phyloP scores from a whole-genome alignment of 257 asterid genomes.

The Rehmannia glutinosa region DNA sequence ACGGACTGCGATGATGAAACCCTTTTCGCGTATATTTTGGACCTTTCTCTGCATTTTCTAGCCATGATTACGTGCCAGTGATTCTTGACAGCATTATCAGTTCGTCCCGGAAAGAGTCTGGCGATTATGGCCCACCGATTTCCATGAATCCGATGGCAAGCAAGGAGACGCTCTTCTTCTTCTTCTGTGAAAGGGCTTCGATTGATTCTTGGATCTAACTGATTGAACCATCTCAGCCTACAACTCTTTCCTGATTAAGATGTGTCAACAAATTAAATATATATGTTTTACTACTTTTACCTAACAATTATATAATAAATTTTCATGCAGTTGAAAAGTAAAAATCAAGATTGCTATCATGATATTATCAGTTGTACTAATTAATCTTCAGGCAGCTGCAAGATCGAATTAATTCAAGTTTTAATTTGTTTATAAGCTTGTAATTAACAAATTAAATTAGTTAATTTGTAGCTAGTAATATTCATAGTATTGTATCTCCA shows the following conservation, averaged over 20 bases:
- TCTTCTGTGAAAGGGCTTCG: constrained; percentile 79
- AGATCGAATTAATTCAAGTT: too few relatives aligned
- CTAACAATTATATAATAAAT: too few relatives aligned
- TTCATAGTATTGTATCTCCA: too few relatives aligned
- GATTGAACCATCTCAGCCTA: constrained; percentile 94
- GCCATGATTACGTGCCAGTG: constrained; percentile 98
- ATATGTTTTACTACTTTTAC: too few relatives aligned
- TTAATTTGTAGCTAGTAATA: too few relatives aligned
- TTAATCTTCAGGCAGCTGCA: too few relatives aligned
- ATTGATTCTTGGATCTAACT: constrained; percentile 79
- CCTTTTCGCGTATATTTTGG: constrained; percentile 42
- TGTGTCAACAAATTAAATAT: not conserved
- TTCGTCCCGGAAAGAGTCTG: constrained; percentile 76
- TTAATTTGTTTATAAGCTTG: too few relatives aligned
- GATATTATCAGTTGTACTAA: too few relatives aligned
- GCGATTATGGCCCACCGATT: constrained; percentile 93
- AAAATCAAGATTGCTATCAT: not conserved
- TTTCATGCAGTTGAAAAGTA: not conserved
- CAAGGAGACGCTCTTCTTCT: constrained; percentile 81
- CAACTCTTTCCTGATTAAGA: constrained; percentile 72
- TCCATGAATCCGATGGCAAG: constrained; percentile 73
- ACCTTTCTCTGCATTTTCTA: constrained; percentile 59
- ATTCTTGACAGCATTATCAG: constrained; percentile 90
- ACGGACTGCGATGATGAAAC: constrained; percentile 15
- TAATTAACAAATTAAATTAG: too few relatives aligned